Evolutionary conservation across 257 asterid genomes (phyloP).

Genomic region (Nicotiana tabacum): DNA sequence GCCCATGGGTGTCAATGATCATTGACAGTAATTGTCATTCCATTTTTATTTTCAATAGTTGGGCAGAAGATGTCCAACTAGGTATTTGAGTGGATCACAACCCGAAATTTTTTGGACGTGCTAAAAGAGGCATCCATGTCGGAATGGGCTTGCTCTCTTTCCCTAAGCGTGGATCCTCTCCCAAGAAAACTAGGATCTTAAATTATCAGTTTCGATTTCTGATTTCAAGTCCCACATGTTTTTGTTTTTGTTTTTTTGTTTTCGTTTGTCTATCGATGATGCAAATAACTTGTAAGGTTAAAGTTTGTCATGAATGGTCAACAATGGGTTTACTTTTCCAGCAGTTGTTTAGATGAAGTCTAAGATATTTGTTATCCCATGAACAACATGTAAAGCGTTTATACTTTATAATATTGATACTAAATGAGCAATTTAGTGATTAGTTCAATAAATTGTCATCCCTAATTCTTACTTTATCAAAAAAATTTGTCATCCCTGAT

Average conservation of each 20-base stretch:
- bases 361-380: no score
- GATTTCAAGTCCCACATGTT: not conserved
- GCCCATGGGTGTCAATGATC: no score
- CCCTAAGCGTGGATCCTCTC: not conserved
- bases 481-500: no score
- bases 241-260: not conserved
- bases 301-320: no score
- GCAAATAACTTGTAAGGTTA: not conserved
- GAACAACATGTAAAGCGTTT: not conserved
- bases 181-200: not conserved
- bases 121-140: not conserved
- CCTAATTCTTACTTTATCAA: no score
- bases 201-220: not conserved
- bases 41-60: no score
- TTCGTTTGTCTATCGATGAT: not conserved
- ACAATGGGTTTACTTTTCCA: not conserved
- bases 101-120: no score
- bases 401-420: not conserved
- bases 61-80: no score
- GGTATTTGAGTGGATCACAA: no score
- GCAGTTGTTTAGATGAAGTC: not conserved
- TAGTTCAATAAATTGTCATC: no score
- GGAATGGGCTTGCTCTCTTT: not conserved
- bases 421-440: not conserved
- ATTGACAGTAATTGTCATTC: no score